Conservation (phyloP, 2,329 filamentous ascomycete genomes). For the Alternaria consortialis region DNA sequence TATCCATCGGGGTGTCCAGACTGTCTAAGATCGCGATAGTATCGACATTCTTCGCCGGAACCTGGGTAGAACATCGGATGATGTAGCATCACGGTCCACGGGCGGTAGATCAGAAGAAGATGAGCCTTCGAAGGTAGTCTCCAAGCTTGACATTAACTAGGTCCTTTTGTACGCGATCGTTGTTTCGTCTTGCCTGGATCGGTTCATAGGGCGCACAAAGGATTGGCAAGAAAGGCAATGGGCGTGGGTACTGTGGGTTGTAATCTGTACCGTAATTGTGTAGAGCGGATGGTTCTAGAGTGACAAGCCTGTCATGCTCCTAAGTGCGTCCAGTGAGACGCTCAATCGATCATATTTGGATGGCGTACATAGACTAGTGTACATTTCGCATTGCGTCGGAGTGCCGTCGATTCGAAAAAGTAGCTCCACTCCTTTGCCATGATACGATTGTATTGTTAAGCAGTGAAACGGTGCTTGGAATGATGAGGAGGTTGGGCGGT, state of each 20-base stretch:
- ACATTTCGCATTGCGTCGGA: neutral
- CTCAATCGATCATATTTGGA: neutral
- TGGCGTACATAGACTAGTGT: neutral
- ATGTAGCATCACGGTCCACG: neutral
- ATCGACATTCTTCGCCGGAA: neutral
- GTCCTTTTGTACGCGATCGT: neutral
- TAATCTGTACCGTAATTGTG: neutral
- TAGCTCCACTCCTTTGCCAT: neutral
- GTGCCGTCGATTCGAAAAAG: neutral
- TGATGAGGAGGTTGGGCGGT: neutral
- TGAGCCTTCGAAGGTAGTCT: neutral
- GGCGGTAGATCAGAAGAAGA: neutral
- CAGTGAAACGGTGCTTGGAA: neutral
- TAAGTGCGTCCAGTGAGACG: neutral
- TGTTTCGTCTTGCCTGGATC: neutral
- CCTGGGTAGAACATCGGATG: neutral
- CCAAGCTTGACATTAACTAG: neutral
- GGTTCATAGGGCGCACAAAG: neutral
- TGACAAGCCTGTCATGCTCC: neutral
- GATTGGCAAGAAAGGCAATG: neutral
- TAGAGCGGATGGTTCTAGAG: neutral
- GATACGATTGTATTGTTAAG: neutral
- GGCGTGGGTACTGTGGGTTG: neutral
- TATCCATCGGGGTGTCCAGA: neutral
- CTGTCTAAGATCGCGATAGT: neutral